Base-by-base conservation (phyloP, 2,329 filamentous ascomycete genomes). In the Aspergillus nomiae region DNA sequence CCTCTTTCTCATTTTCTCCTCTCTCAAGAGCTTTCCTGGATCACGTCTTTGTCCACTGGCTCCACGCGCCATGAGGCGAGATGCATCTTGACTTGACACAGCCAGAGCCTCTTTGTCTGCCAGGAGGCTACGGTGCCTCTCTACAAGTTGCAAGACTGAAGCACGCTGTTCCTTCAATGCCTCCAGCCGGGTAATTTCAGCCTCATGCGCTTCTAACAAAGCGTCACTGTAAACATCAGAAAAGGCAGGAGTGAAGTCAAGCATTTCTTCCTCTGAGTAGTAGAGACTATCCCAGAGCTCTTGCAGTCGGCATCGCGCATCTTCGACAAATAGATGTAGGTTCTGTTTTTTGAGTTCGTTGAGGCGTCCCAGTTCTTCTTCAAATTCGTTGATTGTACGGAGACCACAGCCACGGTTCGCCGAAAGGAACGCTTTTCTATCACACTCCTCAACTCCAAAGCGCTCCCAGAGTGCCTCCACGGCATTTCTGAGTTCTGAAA, bases 1-100 rank as follows among this genome's bases (percentile, higher is more conserved):
- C 62, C 94, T 87, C 86, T 99, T 99, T 64, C 95, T 89, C 92
- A 97, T 96, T 85, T 98, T 99, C 81, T 99, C 95, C 75, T 99
- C 95, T 34, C 95, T 87, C 58, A 99, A 84, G 19, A 99, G 85
- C 80, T 97, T 95, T 57, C 93, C 94, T 3, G 95, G 95, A 74
- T 99, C 95, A 66, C 96, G 91, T 78, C 90, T 92, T 81, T 98
- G 94, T 60, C 94, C 94, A 81, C 96, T 97, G 69, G 92, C 90
- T 2, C 94, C 94, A 64, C 94, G 92, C 71, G 89, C 87, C 90
- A 98, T 93, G 34, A 99, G 84, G 51, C 95, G 90, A 8, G 94
- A 97, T 16, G 95, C 94, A 77, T 99, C 96, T 75, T 97, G 94
- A 71, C 92, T 96, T 2, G 94, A 97, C 50, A 91, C 87, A n/a